Base-by-base conservation (phyloP, 2,329 filamentous ascomycete species). In the Aspergillus intermedius region DNA sequence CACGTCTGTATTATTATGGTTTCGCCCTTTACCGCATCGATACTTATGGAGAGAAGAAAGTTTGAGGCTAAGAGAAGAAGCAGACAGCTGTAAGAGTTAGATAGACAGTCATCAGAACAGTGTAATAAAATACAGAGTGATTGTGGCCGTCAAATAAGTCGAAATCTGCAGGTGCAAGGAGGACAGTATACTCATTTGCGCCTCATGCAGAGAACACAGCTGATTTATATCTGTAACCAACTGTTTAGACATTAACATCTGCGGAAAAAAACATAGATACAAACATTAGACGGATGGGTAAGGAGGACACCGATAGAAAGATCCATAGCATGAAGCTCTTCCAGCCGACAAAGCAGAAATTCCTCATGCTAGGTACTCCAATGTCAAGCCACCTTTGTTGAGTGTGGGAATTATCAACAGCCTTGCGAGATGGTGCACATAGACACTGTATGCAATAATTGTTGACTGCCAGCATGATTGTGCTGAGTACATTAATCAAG, bases 391-490 rank as follows among this genome's bases (percentile, higher is more conserved):
- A 74, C 22, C 55, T 60, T 2, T 65, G 59, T 41, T 57, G 50
- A 0, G 51, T 49, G 60, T 82, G 78, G 0, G 74, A 74, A 6
- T 51, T 52, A 45, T 81, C 72, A 8, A 80, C 57, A 22, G 80
- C 76, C 7, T 58, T 50, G 23, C 78, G 61, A 0, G 73, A 79
- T 0, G 78, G 78, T 1, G 77, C 70, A 13, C 64, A 69, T 2
- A 81, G 60, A n/a, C 73, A 65, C 51, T 81, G 78, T 73, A 79
- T 78, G 46, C 68, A 72, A 50, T 76, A 77, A 54, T 78, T 78
- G 42, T 71, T 75, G 2, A 73, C 74, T 2, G 68, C 66, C 0
- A 79, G 64, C 13, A 78, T 49, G 0, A 69, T 46, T 0, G 74
- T 77, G 25, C 71, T 69, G 22, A 77, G 58, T 0, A 68, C 50